These are phyloP conservation scores for Lipomyces yamanashiensis DNA, from an alignment of 805 yeast genomes.

Conservation along the genomic window DNA sequence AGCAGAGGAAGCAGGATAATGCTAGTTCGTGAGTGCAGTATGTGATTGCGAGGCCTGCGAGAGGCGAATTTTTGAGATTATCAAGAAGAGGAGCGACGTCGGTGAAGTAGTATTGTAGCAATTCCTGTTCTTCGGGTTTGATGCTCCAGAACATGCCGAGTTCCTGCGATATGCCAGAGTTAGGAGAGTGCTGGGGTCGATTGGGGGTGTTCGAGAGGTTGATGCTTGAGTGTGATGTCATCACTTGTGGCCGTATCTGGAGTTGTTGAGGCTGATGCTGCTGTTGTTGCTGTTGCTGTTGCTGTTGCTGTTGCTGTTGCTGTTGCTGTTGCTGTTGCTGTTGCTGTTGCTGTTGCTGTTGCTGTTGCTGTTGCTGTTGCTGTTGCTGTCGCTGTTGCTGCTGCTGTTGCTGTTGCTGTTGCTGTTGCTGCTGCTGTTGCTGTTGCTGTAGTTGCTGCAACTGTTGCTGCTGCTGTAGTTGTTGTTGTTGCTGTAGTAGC, in stretches of 20 bases:
- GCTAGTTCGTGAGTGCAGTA: slow-evolving; percentile 34
- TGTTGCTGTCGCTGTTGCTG: not conserved
- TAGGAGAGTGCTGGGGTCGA: slow-evolving; percentile 1
- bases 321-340: slow-evolving; percentile 5
- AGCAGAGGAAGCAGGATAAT: slow-evolving; percentile 30
- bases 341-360: slow-evolving; percentile 4
- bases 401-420: slow-evolving; percentile 5
- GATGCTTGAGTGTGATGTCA: slow-evolving; percentile 3
- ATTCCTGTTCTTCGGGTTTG: slow-evolving; percentile 31
- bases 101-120: slow-evolving; percentile 32
- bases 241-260: slow-evolving; percentile 3
- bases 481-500: not conserved
- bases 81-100: slow-evolving; percentile 35
- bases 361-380: slow-evolving; percentile 5
- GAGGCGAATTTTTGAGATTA: slow-evolving; percentile 27
- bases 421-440: slow-evolving; percentile 7
- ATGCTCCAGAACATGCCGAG: slow-evolving; percentile 30
- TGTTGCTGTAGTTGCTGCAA: not conserved
- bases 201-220: slow-evolving; percentile 3
- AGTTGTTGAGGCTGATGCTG: slow-evolving; percentile 11
- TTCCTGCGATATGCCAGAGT: slow-evolving; percentile 13
- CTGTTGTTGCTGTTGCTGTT: slow-evolving; percentile 7
- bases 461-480: not conserved
- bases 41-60: slow-evolving; percentile 33
- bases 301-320: slow-evolving; percentile 6